Evolutionary conservation across 768 basidiomycete species (phyloP), one percentile per base, ranked within the genome.

Genomic region (Botryobasidium botryosum): DNA sequence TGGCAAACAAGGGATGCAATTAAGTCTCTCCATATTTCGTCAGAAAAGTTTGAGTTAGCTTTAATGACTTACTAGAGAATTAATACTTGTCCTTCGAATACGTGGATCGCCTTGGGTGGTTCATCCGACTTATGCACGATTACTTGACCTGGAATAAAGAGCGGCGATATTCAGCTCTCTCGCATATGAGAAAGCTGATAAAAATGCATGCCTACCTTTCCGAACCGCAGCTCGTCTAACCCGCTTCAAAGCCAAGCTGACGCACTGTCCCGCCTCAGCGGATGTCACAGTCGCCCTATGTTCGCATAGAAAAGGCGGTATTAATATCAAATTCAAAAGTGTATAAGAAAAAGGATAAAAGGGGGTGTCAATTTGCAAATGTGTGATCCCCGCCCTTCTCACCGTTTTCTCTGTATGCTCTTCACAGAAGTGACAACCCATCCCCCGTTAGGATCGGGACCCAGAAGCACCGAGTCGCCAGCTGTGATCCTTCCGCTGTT

Each of bases 191-290:
- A 39, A 10, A 8, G 23, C 12, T 10, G 23, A 21, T 8, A 39
- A 12, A 13, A 27, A n/a, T n/a, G n/a, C n/a, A n/a, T 3, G 24
- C 42, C 13, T 31, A 52, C 56, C 92, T 61, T 96, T 97, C 48
- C 92, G 68, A 6, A 96, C 76, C 18, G 77, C 74, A 6, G 75
- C 71, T 44, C 85, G 66, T 44, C 80, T 70, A 47, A 94, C 78
- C 36, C 86, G 72, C 65, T 97, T 99, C 24, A 99, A 62, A 3
- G 92, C 94, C 44, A 94, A 67, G 6, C 85, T 84, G 17, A 99
- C 90, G 40, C 84, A 86, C 62, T 99, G 94, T 2, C 94, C 94
- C 5, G 94, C 94, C 54, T 96, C 91, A 0, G 86, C 94, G 12
- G 70, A 69, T 13, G 68, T 67, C 2, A 99, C 87, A 44, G 78